These are phyloP conservation scores for Wickerhamomyces rabaulensis DNA, from an alignment of 805 yeast genomes.

Conservation along the genomic window DNA sequence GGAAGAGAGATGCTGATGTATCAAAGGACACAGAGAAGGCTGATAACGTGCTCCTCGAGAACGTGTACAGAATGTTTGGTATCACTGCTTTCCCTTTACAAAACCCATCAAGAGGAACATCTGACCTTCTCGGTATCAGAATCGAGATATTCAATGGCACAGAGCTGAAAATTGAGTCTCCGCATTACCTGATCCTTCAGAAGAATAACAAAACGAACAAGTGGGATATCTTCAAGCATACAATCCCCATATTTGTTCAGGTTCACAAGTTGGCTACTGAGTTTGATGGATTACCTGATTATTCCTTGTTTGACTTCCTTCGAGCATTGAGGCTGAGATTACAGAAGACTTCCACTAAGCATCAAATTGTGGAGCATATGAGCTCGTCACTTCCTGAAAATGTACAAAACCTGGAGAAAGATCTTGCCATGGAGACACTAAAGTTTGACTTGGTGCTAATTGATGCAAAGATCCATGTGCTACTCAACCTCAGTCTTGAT, in stretches of 20 bases:
- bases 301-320: constrained; percentile 9
- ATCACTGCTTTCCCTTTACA: constrained; percentile 33
- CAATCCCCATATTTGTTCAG: constrained; percentile 27
- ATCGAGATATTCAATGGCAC: constrained; percentile 31
- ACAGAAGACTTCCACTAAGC: constrained; percentile 14
- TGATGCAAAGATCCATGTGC: constrained; percentile 7
- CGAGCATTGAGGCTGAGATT: constrained; percentile 10
- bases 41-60: constrained; percentile 25
- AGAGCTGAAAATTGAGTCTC: constrained; percentile 25
- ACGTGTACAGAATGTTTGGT: constrained; percentile 33
- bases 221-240: constrained; percentile 33
- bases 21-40: constrained; percentile 2
- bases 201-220: constrained; percentile 20
- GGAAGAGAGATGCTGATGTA: not conserved
- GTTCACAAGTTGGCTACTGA: constrained; percentile 10
- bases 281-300: constrained; percentile 16
- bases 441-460: constrained; percentile 13
- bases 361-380: constrained; percentile 17
- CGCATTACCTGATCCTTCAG: constrained; percentile 31
- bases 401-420: constrained; percentile 16
- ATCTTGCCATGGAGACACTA: constrained; percentile 13
- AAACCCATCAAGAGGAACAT: constrained; percentile 8
- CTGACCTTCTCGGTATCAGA: constrained; percentile 30
- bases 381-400: constrained; percentile 1
- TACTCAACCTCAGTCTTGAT: constrained; percentile 13